Base-by-base conservation (phyloP, 169 alveolate genomes). In the Eimeria necatrix region DNA sequence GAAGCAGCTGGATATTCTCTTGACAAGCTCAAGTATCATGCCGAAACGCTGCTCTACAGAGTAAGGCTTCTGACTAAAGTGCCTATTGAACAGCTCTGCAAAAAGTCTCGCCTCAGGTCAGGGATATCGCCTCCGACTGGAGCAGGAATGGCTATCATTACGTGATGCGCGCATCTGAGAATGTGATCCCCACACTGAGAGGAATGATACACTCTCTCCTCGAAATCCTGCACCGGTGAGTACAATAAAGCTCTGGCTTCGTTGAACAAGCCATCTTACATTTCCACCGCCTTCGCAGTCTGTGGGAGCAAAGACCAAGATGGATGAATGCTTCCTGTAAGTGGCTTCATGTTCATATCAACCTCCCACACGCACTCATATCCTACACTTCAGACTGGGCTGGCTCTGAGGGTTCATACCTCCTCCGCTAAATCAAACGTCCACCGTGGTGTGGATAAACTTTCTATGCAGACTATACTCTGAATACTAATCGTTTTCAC, bases 281-380 rank as follows among this genome's bases (percentile, higher is more conserved):
- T 59, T 53, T 41, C 22, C 26, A 16, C 4, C 9, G n/a, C 10
- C 48, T 46, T 46, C 26, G 32, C 78, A 85, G 92, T 78, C 4
- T 85, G 64, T 85, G 92, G 92, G 92, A 85, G 80, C 76, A 60
- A 60, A 59, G 92, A 60, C 92, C 92, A 59, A 70, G 80, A 32
- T 85, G 61, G 80, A 85, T 85, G 92, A 85, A 85, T n/a, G 80
- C 92, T 4, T 85, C 92, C 22, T 60, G 92, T 85, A 85, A 84
- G 92, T 56, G 16, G 12, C 24, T 14, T 10, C 22, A n/a, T 2
- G 46, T 60, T 32, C 92, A 32, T 22, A 0, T 7, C 53, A 12
- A 18, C 73, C 70, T 24, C 10, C 10, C n/a, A 51, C 71, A 32
- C 32, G n/a, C n/a, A n/a, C n/a, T 68, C 32, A 26, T 78, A 56